A percentile compares a stretch with the other conserved stretches of the same genome.
Evolutionary conservation across 2,329 filamentous ascomycete genomes (phyloP).

Genomic region (Cylindrodendrum hubeiense): DNA sequence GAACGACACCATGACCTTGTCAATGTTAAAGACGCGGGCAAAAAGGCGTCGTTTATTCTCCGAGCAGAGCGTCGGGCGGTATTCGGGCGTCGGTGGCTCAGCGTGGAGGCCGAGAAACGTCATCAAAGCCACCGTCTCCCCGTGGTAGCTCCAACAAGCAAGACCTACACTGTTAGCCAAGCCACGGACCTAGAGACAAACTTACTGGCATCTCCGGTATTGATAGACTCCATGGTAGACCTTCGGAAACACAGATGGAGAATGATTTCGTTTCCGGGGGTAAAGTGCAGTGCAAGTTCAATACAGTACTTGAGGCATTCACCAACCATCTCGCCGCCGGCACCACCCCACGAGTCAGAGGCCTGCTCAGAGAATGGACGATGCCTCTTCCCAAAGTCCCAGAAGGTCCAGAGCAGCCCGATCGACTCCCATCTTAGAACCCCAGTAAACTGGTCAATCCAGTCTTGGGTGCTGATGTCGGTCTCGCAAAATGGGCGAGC

Average conservation of each 20-base stretch:
- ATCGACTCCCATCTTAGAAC: constrained; percentile 58
- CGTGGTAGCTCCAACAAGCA: constrained; percentile 52
- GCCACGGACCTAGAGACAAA: not conserved
- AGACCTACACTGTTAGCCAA: constrained; percentile 44
- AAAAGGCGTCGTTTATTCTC: constrained; percentile 51
- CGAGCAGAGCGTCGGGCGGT: constrained; percentile 49
- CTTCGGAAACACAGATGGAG: constrained; percentile 53
- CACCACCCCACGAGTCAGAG: not conserved
- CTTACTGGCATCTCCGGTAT: constrained; percentile 56
- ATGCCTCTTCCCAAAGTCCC: constrained; percentile 28
- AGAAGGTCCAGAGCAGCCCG: constrained; percentile 51
- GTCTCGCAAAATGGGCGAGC: constrained; percentile 51
- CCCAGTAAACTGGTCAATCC: constrained; percentile 55
- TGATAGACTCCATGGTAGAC: constrained; percentile 51
- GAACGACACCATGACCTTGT: constrained; percentile 65
- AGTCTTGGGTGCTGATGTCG: constrained; percentile 49
- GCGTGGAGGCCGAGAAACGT: constrained; percentile 54
- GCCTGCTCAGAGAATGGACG: no score
- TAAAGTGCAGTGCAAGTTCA: constrained; percentile 45
- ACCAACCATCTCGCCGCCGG: constrained; percentile 7
- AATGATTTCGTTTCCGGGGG: constrained; percentile 52
- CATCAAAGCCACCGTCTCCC: constrained; percentile 51
- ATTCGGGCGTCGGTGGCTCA: constrained; percentile 37
- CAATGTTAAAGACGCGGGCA: constrained; percentile 54
- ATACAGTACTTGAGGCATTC: constrained; percentile 47